Evolutionary conservation across 371 early-diverging fungal genomes (phyloP).

Genomic region (Syncephalastrum contaminatum): DNA sequence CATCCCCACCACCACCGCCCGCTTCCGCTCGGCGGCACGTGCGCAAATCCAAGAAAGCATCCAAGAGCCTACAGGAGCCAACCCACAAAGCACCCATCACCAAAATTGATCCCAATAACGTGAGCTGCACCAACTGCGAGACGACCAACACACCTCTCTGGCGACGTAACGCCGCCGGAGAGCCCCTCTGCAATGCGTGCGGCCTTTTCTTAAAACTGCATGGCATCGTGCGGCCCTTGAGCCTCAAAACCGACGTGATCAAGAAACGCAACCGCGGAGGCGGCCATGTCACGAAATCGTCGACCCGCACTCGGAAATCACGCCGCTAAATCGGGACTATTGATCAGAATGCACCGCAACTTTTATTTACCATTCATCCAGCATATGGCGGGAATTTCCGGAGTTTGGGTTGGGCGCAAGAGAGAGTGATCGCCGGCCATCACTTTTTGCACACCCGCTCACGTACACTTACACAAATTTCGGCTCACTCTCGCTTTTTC

Average conservation of each 20-base stretch:
- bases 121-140: conserved; percentile 81
- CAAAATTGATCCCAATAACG: conserved; percentile 5
- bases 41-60: conserved; percentile 12
- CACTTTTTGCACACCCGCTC: too few relatives aligned
- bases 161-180: conserved; percentile 79
- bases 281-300: conserved; percentile 3
- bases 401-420: too few relatives aligned
- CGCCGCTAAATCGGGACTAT: not conserved
- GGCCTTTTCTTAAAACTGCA: conserved; percentile 80
- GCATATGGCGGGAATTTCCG: too few relatives aligned
- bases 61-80: not conserved
- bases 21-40: conserved; percentile 10
- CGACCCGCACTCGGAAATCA: conserved; percentile 4
- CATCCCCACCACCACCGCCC: conserved; percentile 2
- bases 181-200: conserved; percentile 60
- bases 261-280: conserved; percentile 63
- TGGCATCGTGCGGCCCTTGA: conserved; percentile 71
- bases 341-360: too few relatives aligned
- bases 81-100: conserved; percentile 2
- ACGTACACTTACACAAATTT: too few relatives aligned
- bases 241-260: conserved; percentile 76
- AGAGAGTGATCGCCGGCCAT: too few relatives aligned
- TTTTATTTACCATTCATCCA: too few relatives aligned
- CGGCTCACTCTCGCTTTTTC: too few relatives aligned
- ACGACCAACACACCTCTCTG: conserved; percentile 92